These are phyloP conservation scores for Nigrospora oryzae DNA, from an alignment of 2,329 filamentous ascomycete genomes.

Conservation along the genomic window DNA sequence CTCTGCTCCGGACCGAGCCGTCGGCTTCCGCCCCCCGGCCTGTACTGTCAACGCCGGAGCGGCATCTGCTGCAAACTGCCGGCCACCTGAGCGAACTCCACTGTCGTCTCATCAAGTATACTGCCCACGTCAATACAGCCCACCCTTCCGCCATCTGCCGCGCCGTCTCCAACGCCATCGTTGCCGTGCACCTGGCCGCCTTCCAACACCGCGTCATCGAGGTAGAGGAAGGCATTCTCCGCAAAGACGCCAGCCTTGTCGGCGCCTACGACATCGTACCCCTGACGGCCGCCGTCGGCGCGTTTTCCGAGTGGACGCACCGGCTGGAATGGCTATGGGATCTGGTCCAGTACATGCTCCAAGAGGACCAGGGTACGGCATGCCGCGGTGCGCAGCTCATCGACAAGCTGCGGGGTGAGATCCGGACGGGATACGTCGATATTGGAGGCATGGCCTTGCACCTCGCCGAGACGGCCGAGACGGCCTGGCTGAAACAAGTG, in stretches of 20 bases:
- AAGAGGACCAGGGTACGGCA: constrained; percentile 22
- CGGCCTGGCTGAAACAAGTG: constrained; percentile 83
- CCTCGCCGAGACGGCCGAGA: constrained; percentile 72
- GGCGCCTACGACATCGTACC: constrained; percentile 93
- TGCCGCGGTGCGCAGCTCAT: constrained; percentile 69
- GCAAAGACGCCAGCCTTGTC: constrained; percentile 68
- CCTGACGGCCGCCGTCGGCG: constrained; percentile 71
- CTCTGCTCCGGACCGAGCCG: constrained; percentile 58
- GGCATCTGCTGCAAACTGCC: constrained; percentile 69
- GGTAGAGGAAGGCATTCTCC: constrained; percentile 72
- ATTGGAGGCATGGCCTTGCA: constrained; percentile 69
- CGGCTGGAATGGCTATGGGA: constrained; percentile 81
- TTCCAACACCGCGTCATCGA: constrained; percentile 81
- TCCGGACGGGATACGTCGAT: constrained; percentile 83
- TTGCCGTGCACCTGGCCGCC: constrained; percentile 62
- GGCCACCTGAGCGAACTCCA: constrained; percentile 74
- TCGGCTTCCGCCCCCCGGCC: constrained; percentile 36
- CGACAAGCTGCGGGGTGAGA: constrained; percentile 63
- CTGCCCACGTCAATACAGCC: constrained; percentile 55
- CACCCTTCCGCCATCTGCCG: constrained; percentile 81
- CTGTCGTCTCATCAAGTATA: constrained; percentile 59
- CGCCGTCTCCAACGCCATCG: constrained; percentile 73
- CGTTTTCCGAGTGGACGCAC: constrained; percentile 82
- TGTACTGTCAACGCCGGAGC: constrained; percentile 67
- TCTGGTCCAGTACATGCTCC: constrained; percentile 59